These are phyloP conservation scores for Ceratobasidium sp. DNA, from an alignment of 1,284 basidiomycete species.

Conservation along the genomic window DNA sequence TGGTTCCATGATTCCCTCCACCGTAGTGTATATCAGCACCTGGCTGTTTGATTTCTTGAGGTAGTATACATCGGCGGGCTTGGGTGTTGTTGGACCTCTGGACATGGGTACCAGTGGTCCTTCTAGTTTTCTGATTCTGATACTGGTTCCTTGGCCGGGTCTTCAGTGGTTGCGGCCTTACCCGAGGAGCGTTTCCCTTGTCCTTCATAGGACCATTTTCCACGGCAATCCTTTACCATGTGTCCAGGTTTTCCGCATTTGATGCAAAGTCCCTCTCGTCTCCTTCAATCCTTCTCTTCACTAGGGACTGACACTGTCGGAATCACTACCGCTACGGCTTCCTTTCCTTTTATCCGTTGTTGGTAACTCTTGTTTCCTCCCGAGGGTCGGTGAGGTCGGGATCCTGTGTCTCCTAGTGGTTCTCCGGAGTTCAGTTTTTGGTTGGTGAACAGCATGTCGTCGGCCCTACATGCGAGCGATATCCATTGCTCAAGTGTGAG, in stretches of 20 bases:
- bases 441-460: neutral
- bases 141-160: neutral
- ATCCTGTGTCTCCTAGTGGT: neutral
- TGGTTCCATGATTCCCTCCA: slow-evolving; percentile 8
- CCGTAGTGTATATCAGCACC: neutral
- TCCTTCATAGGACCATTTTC: neutral
- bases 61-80: no score
- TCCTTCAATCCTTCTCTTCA: slow-evolving; percentile 4
- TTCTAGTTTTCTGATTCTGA: slow-evolving; percentile 16
- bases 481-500: neutral
- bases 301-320: neutral
- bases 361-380: neutral
- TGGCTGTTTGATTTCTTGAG: neutral
- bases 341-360: neutral
- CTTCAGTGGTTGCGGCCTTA: no score
- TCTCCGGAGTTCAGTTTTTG: neutral
- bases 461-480: neutral
- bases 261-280: neutral
- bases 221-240: neutral
- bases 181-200: neutral
- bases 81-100: neutral
- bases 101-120: slow-evolving; percentile 8
- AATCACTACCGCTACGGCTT: neutral
- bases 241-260: slow-evolving; percentile 12
- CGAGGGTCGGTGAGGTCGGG: neutral